These are phyloP conservation scores for Eucalyptus polyanthemos DNA, from an alignment of 345 rosid genomes.

Conservation along the genomic window DNA sequence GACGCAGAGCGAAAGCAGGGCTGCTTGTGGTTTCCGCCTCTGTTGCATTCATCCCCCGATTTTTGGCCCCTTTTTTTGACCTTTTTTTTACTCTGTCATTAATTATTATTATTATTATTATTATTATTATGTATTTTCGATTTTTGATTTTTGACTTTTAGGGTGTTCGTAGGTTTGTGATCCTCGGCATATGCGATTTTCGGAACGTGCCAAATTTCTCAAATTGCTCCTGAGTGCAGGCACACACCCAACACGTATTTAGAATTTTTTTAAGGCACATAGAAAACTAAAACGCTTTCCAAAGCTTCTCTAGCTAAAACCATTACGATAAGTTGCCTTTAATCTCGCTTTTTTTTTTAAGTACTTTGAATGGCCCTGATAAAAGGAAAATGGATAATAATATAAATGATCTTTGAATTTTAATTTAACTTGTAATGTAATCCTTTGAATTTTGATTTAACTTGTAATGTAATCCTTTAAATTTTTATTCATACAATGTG, in stretches of 20 bases:
- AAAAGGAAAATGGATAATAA: neutral
- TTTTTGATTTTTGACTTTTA: neutral
- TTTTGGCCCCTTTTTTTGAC: neutral
- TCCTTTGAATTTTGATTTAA: too few relatives aligned
- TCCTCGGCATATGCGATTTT: neutral
- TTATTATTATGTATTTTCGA: too few relatives aligned
- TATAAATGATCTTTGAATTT: too few relatives aligned
- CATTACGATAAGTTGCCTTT: too few relatives aligned
- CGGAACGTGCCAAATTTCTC: neutral
- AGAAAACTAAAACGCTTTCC: accelerated
- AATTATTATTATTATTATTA: too few relatives aligned
- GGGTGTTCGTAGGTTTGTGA: neutral
- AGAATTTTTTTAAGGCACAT: neutral
- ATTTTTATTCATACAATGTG: accelerated
- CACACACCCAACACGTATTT: neutral
- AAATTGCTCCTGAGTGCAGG: neutral
- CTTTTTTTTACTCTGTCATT: neutral
- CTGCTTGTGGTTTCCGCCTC: neutral
- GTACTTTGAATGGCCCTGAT: neutral
- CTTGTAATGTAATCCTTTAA: too few relatives aligned
- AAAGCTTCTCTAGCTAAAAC: too few relatives aligned
- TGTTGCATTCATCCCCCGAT: neutral
- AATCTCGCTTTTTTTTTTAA: neutral
- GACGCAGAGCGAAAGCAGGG: neutral
- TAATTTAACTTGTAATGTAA: too few relatives aligned